Evolutionary conservation across 2,329 filamentous ascomycete species (phyloP).

Genomic region (Penicillium oxalicum): DNA sequence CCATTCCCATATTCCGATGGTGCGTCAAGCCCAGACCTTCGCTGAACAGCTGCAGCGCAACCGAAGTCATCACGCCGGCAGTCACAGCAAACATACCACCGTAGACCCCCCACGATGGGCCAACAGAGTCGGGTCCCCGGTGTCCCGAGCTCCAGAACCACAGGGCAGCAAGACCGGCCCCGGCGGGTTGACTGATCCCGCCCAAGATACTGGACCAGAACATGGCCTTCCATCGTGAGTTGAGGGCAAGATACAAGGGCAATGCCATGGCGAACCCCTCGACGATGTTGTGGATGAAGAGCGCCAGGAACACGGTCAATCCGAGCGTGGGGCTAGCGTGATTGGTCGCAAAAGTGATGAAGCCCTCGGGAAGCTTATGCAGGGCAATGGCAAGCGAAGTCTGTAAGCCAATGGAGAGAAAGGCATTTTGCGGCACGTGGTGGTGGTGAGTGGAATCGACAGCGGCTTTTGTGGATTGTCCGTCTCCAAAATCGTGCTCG

Average conservation of each 20-base stretch:
- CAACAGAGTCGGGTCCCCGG: constrained; percentile 26
- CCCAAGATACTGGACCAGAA: constrained; percentile 77
- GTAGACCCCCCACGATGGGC: constrained; percentile 50
- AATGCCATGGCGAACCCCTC: constrained; percentile 94
- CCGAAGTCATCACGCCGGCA: constrained; percentile 90
- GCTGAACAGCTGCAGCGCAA: constrained; percentile 80
- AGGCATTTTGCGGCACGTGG: constrained; percentile 90
- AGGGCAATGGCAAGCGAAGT: constrained; percentile 91
- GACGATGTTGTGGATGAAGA: constrained; percentile 97
- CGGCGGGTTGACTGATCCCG: constrained; percentile 78
- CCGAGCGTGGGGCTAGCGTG: constrained; percentile 87
- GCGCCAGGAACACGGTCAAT: constrained; percentile 85
- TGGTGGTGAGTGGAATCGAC: constrained; percentile 66
- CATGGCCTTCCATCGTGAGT: constrained; percentile 74
- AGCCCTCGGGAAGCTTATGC: constrained; percentile 85
- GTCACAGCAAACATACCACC: constrained; percentile 75
- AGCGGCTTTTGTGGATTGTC: constrained; percentile 8
- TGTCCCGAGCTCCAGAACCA: constrained; percentile 72
- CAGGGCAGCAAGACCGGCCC: constrained; percentile 73
- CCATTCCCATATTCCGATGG: constrained; percentile 32
- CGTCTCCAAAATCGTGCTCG: constrained; percentile 9
- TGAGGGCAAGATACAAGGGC: constrained; percentile 84
- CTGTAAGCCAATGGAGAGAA: constrained; percentile 90
- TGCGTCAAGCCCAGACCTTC: constrained; percentile 74
- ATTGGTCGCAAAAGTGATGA: constrained; percentile 93